Percentiles rank a stretch among this genome's conserved stretches.
Evolutionary conservation across 257 asterid genomes (phyloP).

Genomic region (Jasminum sambac): DNA sequence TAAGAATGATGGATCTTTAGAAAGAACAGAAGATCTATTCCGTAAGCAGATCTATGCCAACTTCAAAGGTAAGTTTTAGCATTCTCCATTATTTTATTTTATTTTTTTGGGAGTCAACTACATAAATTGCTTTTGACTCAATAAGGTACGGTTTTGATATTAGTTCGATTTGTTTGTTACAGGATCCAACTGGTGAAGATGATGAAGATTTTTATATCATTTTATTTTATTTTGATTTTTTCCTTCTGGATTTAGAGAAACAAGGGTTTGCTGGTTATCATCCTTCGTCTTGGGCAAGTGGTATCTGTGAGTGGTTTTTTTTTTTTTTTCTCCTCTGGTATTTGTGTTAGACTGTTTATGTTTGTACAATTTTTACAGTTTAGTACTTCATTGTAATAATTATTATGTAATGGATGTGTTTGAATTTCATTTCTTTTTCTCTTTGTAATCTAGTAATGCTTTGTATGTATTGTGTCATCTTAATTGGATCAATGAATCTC

Average conservation of each 20-base stretch:
- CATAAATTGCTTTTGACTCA: background rate
- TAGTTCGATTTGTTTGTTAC: conserved; percentile 4
- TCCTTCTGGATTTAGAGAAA: conserved; percentile 17
- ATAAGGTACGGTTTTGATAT: background rate
- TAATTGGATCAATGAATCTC: no score
- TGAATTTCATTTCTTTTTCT: background rate
- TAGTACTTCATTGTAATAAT: conserved; percentile 26
- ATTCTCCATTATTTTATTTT: background rate
- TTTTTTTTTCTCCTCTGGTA: no score
- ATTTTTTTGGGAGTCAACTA: background rate
- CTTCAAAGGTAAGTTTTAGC: conserved; percentile 29
- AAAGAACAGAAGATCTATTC: conserved; percentile 53
- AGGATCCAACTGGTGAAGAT: conserved; percentile 15
- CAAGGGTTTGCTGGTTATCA: conserved; percentile 20
- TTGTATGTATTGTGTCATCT: no score
- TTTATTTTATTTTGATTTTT: background rate
- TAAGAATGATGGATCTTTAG: conserved; percentile 37
- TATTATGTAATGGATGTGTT: conserved; percentile 17
- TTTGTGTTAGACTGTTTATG: conserved; percentile 12
- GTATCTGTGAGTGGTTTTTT: no score
- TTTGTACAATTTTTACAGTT: conserved; percentile 35
- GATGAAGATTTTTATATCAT: conserved; percentile 15
- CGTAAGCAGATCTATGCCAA: conserved; percentile 22
- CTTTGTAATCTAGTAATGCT: no score
- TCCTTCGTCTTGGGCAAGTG: conserved; percentile 11